Conservation (phyloP, 345 rosid genomes). For the Dovyalis caffra region DNA sequence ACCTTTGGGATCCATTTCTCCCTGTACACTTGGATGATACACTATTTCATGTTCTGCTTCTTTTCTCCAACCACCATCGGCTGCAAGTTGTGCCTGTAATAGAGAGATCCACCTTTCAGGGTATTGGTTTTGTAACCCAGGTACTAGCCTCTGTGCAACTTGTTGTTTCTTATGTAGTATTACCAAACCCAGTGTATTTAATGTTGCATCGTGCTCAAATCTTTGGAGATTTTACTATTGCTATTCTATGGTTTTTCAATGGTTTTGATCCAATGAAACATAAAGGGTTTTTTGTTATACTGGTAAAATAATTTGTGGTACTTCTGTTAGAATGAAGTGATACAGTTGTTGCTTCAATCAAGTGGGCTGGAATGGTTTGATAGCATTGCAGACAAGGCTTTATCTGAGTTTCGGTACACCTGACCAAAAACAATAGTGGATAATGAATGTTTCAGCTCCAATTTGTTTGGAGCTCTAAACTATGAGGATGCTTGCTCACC, state of each 20-base stretch:
- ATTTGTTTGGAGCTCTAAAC: not conserved
- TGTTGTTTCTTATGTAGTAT: not conserved
- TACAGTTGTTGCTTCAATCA: constrained; percentile 39
- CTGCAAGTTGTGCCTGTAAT: constrained; percentile 38
- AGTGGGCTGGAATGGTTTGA: constrained; percentile 52
- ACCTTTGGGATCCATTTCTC: constrained; percentile 45
- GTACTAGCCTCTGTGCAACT: constrained; percentile 4
- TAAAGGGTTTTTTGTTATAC: not conserved
- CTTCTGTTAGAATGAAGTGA: constrained; percentile 34
- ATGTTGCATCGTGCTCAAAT: not conserved
- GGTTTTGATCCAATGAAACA: not conserved
- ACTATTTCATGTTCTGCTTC: constrained; percentile 41
- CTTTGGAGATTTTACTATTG: too few species aligned
- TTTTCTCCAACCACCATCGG: constrained; percentile 40
- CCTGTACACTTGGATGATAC: constrained; percentile 40
- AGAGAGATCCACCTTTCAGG: constrained; percentile 13
- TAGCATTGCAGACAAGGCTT: constrained; percentile 35
- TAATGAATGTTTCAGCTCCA: not conserved
- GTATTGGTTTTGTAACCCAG: constrained; percentile 40
- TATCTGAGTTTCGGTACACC: constrained; percentile 30
- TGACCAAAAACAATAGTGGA: not conserved
- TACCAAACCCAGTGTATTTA: too few species aligned
- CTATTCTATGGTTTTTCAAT: too few species aligned
- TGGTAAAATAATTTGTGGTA: not conserved
- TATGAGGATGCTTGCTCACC: not conserved